These are phyloP conservation scores for Fusarium compactum DNA, from an alignment of 2,329 filamentous ascomycete species.

Conservation along the genomic window DNA sequence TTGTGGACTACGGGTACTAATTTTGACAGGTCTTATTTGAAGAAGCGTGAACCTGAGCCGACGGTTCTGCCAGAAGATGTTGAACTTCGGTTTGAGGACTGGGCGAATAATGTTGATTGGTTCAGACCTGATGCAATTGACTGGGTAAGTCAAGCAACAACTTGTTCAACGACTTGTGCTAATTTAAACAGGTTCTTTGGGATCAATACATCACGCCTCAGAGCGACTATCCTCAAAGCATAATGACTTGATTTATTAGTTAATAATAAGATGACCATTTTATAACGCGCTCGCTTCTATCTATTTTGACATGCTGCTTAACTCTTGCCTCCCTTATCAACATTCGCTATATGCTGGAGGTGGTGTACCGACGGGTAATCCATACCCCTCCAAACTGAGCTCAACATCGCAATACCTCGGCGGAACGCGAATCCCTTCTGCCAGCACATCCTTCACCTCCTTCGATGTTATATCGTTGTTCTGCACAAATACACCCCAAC, in stretches of 20 bases:
- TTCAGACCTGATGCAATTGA: constrained; percentile 19
- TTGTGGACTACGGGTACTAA: too few species aligned
- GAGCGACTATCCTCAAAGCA: not conserved
- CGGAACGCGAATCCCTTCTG: not conserved
- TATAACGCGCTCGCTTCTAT: not conserved
- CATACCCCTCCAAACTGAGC: not conserved
- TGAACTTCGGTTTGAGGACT: constrained; percentile 17
- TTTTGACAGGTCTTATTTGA: not conserved
- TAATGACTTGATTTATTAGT: not conserved
- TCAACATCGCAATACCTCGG: constrained; percentile 7
- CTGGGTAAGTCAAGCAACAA: not conserved
- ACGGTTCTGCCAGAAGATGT: not conserved
- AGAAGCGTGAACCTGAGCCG: constrained; percentile 9
- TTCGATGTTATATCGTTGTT: not conserved
- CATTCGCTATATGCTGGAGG: constrained; percentile 10
- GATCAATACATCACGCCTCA: constrained; percentile 18
- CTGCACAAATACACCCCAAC: constrained; percentile 4
- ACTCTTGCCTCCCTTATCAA: fast-evolving
- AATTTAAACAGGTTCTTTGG: not conserved
- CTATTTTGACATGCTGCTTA: fast-evolving
- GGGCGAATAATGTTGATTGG: constrained; percentile 24
- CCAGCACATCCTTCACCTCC: not conserved
- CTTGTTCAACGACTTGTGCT: fast-evolving
- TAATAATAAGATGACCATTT: fast-evolving
- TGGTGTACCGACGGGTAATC: not conserved